Evolutionary conservation across 2,329 filamentous ascomycete genomes (phyloP), one percentile per base, ranked within the genome.

Genomic region (Eutypella sp.): DNA sequence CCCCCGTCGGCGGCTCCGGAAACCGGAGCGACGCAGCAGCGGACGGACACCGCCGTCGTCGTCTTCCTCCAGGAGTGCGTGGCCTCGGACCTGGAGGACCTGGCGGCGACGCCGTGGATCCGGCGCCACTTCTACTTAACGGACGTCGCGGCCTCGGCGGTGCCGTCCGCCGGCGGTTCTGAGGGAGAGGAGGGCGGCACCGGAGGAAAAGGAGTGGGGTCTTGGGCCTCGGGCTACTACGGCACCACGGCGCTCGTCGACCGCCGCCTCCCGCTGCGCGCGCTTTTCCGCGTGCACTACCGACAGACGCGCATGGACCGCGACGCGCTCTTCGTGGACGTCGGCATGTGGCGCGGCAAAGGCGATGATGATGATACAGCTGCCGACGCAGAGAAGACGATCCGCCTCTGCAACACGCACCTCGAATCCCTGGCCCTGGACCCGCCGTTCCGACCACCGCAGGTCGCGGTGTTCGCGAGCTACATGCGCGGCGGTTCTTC

Each of bases 11-110:
- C n/a, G n/a, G n/a, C n/a, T n/a, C n/a, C n/a, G n/a, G n/a, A n/a
- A n/a, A n/a, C n/a, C n/a, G n/a, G n/a, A n/a, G n/a, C n/a, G n/a
- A n/a, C n/a, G n/a, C n/a, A n/a, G n/a, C n/a, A n/a, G n/a, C n/a
- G n/a, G n/a, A n/a, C n/a, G n/a, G n/a, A n/a, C 1, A 60, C 61
- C 0, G 61, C 72, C 1, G 52, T 60, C 0, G 59, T 77, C 3
- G 64, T 80, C 43, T 72, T 70, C 56, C 59, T 80, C 2, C 75
- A 78, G 48, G 76, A 80, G 52, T 76, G 75, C 64, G 51, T 67
- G 10, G 44, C 53, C 1, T 61, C 64, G 1, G 74, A 79, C 50
- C 64, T 80, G 4, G 38, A 51, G 1, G 61, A 69, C 5, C 68
- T 81, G 41, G 60, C 65, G 16, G 51, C 58, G 2, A 57, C 67